Conservation (phyloP, 306 rosid species). For the Corylus avellana region DNA sequence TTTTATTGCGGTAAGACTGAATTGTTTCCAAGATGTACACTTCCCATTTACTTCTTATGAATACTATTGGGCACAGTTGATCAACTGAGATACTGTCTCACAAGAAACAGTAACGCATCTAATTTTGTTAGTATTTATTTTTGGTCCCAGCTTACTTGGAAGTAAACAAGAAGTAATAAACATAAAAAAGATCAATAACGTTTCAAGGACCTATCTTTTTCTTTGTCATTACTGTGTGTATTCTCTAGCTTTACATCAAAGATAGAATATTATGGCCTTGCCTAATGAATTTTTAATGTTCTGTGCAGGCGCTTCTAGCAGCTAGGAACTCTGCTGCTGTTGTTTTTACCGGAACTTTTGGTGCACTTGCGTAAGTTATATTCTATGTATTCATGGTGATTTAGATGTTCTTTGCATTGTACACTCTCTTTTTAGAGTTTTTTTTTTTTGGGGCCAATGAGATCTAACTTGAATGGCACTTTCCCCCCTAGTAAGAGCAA, state of each 20-base stretch:
- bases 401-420: constrained; percentile 34
- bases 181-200: neutral
- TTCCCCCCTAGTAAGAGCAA: no score
- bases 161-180: neutral
- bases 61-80: neutral
- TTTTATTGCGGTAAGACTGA: constrained; percentile 83
- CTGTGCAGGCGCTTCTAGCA: constrained; percentile 82
- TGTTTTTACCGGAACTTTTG: constrained; percentile 83
- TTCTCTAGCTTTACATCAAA: neutral
- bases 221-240: neutral
- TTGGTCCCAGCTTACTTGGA: neutral
- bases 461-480: no score
- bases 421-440: constrained; percentile 14
- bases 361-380: constrained; percentile 93
- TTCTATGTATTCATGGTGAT: constrained; percentile 48
- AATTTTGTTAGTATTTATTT: neutral
- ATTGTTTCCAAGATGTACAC: neutral
- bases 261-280: neutral
- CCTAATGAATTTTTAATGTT: constrained; percentile 26
- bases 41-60: neutral
- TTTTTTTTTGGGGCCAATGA: neutral
- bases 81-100: neutral
- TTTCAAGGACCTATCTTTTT: neutral
- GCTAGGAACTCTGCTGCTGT: constrained; percentile 89
- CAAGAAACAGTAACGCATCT: neutral